Evolutionary conservation across 2,329 filamentous ascomycete genomes (phyloP).

Genomic region (Fusarium irregulare): DNA sequence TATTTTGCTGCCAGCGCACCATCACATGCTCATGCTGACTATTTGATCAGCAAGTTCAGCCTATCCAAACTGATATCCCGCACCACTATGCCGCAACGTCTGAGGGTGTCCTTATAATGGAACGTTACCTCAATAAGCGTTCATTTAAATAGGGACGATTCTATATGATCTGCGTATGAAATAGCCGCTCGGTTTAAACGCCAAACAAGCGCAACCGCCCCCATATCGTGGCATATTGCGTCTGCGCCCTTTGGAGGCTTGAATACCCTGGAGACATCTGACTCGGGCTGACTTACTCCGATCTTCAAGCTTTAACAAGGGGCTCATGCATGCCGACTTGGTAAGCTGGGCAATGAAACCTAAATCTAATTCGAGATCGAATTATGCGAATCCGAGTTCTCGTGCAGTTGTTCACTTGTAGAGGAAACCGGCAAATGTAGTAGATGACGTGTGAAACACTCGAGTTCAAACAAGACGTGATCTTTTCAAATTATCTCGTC

Average conservation of each 20-base stretch:
- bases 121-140: slow-evolving; percentile 17
- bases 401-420: not conserved
- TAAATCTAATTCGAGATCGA: not conserved
- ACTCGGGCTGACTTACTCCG: not conserved
- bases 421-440: not conserved
- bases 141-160: not conserved
- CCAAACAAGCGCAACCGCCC: slow-evolving; percentile 27
- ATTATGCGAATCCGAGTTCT: not conserved
- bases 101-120: not conserved
- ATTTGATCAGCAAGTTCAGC: slow-evolving; percentile 9
- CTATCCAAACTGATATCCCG: not conserved
- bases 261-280: slow-evolving; percentile 15
- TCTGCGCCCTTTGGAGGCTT: slow-evolving; percentile 14
- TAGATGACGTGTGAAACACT: not conserved
- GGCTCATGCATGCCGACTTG: not conserved
- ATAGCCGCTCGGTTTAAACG: slow-evolving; percentile 29
- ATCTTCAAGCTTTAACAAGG: slow-evolving; percentile 1
- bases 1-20: not conserved
- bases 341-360: not conserved
- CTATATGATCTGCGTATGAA: not conserved
- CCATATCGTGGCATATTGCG: not conserved
- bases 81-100: not conserved
- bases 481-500: slow-evolving; percentile 18
- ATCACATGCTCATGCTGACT: slow-evolving; percentile 12
- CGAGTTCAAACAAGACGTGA: not conserved